Evolutionary conservation across 805 yeast species (phyloP), one percentile per base, ranked within the genome.

Genomic region (Cyberlindnera sargentensis): DNA sequence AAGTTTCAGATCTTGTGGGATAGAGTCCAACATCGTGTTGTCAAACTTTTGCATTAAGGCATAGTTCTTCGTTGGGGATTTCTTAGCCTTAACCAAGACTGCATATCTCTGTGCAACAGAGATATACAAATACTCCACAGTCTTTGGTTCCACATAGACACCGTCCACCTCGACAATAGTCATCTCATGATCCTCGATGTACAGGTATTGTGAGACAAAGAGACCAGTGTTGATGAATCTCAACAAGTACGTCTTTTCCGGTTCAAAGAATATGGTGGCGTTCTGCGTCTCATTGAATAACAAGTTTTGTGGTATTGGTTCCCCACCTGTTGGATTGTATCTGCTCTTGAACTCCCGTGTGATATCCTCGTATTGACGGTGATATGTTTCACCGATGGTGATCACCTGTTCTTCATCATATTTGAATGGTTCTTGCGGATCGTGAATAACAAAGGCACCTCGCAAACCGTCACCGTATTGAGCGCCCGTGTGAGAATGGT

Each of bases 21-120:
- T 61, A 4, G 64, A 61, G 65, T 84, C 95, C 60, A 84, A 68
- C 91, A 84, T 84, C 2, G 72, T 68, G 41, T 66, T 68, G 61
- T 84, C 91, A 48, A 82, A 61, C 9, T 71, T 66, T 50, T 78
- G 81, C 71, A 82, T 74, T 45, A 84, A 66, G 4, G 83, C 75
- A 58, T 66, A 83, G 55, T 82, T 80, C 46, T 65, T 71, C 8
- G 55, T 58, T 20, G 71, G 51, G 34, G 47, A 51, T 2, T 58
- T 43, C 56, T 79, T 79, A 6, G 93, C 75, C 33, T 70, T 73
- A 15, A 88, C 64, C 48, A 87, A 64, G 2, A 86, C 82, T 34
- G 86, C 72, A 58, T 83, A 77, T 57, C 97, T 70, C 65, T 90
- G 96, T 8, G 91, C 96, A 23, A 84, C 88, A 1, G 91, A 73